phyloP scores from a whole-genome alignment of 495 filamentous ascomycete genomes.

The Usnea hakonensis region DNA sequence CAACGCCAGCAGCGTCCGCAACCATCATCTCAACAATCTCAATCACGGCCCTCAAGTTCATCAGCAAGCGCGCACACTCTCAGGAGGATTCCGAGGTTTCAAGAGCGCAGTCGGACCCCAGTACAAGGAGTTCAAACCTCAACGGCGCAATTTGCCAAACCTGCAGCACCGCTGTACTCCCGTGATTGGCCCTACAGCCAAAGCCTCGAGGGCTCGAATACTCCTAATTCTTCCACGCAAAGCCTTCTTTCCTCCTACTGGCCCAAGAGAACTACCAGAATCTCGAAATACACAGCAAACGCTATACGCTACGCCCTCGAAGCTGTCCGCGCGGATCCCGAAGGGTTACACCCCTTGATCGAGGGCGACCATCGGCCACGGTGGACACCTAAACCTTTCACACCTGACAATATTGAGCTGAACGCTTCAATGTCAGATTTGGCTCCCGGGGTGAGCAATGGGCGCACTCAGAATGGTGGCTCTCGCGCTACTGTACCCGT shows the following conservation, averaged over 20 bases:
- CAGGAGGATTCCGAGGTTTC: slow-evolving; percentile 41
- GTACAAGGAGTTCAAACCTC: slow-evolving; percentile 5
- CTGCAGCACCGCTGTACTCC: slow-evolving; percentile 31
- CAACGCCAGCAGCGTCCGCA: slow-evolving; percentile 52
- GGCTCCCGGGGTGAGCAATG: slow-evolving; percentile 43
- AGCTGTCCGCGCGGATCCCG: slow-evolving; percentile 52
- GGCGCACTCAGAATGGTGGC: slow-evolving; percentile 43
- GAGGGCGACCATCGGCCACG: slow-evolving; percentile 13
- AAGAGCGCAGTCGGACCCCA: slow-evolving; percentile 30
- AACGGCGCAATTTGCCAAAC: slow-evolving; percentile 21
- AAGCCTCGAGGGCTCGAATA: slow-evolving; percentile 27
- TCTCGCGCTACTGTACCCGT: slow-evolving; percentile 40
- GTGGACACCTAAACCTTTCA: slow-evolving; percentile 67
- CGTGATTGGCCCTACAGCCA: slow-evolving; percentile 16
- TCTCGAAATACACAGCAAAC: slow-evolving; percentile 58
- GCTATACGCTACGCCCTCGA: slow-evolving; percentile 89
- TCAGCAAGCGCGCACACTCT: slow-evolving; percentile 44
- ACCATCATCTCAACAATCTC: slow-evolving; percentile 28
- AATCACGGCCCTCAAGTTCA: slow-evolving; percentile 44
- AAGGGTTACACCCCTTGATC: slow-evolving; percentile 17
- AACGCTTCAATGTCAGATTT: slow-evolving; percentile 93
- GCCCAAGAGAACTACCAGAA: slow-evolving; percentile 47
- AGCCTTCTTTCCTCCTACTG: slow-evolving; percentile 36
- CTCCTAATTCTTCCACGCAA: slow-evolving; percentile 22
- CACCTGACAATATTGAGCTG: slow-evolving; percentile 76